Percentiles rank a stretch among this genome's conserved stretches.
phyloP scores from a whole-genome alignment of 192 early-diverging fungal species.

The Phlyctochytrium planicorne region DNA sequence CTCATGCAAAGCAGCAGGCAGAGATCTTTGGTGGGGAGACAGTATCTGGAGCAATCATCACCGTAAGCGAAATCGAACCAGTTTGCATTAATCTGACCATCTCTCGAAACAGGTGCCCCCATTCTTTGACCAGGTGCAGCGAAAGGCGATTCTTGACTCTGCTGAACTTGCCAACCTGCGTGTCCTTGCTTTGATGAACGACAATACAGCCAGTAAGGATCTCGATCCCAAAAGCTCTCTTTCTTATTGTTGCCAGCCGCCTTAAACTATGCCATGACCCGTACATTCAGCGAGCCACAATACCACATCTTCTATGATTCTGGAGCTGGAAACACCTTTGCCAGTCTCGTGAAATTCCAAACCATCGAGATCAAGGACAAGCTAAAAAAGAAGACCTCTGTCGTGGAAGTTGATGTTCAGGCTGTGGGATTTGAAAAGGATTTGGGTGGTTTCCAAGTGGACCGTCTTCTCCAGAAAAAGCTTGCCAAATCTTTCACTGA shows the following conservation, averaged over 20 bases:
- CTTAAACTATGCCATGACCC: conserved; percentile 84
- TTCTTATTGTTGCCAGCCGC: conserved; percentile 59
- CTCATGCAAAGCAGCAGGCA: conserved; percentile 84
- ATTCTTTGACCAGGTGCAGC: conserved; percentile 86
- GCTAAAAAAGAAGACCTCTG: conserved; percentile 35
- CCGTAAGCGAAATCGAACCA: conserved; percentile 50
- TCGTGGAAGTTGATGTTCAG: conserved; percentile 75
- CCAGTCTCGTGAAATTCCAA: conserved; percentile 79
- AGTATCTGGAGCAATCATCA: conserved; percentile 87
- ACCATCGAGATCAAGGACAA: conserved; percentile 51
- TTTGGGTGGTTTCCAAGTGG: conserved; percentile 86
- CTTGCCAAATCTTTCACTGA: conserved; percentile 77
- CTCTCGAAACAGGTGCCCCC: conserved; percentile 70
- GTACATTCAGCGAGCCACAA: conserved; percentile 63
- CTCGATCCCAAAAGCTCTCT: neutral
- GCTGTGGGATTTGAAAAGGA: conserved; percentile 77
- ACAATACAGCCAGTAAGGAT: conserved; percentile 79
- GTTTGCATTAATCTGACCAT: neutral
- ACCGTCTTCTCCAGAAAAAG: conserved; percentile 76
- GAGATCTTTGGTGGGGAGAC: conserved; percentile 65
- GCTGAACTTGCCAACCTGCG: conserved; percentile 85
- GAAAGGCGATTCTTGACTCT: conserved; percentile 89
- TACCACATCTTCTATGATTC: conserved; percentile 96
- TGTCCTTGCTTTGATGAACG: conserved; percentile 82
- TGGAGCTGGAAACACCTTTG: conserved; percentile 94